Base-by-base conservation (phyloP, 331 rosid genomes). In the Erythrophleum ivorense region DNA sequence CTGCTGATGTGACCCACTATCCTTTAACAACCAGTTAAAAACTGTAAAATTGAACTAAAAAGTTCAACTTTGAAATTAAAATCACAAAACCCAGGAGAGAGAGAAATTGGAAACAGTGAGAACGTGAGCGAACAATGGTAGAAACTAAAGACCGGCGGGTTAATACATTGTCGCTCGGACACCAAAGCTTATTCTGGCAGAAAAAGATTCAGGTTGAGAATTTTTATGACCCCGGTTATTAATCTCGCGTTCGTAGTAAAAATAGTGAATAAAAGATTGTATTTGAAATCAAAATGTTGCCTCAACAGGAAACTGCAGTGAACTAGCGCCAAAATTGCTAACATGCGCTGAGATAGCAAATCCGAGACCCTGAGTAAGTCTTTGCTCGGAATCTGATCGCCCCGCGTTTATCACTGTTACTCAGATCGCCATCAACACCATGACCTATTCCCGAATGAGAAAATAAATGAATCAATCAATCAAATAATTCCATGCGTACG, bases 1-100 rank as follows among this genome's bases (percentile, higher is more conserved):
- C 96, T 88, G 96, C 69, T 91, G 96, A 93, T 91, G 97, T 93
- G 97, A 93, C 96, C 88, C 92, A 91, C 96, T 89, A 71, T 5
- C 72, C 88, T 88, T 78, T 48, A 85, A 89, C 95, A 79, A 41
- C 79, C 91, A 89, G 91, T 91, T 88, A 74, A 86, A 48, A 82
- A 77, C 89, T 43, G 82, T 82, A 55, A 82, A 83, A 82, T 29
- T 4, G 36, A 33, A 57, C 63, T 76, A 69, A 50, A 24, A 71
- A 45, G 78, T 52, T 18, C 13, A 16, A 75, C 49, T 69, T 65
- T 24, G 80, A 73, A 81, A 80, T 77, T 78, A 72, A 73, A 78
- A 74, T 64, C 53, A 21, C 70, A 21, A 5, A 84, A 43, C 14
- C 48, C 46, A 72, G 9, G 34, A 40, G 73, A 74, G 38, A 78